Percentiles rank a stretch among this genome's conserved stretches.
These are phyloP conservation scores for Neurospora intermedia DNA, from an alignment of 495 filamentous ascomycete genomes.

Conservation along the genomic window DNA sequence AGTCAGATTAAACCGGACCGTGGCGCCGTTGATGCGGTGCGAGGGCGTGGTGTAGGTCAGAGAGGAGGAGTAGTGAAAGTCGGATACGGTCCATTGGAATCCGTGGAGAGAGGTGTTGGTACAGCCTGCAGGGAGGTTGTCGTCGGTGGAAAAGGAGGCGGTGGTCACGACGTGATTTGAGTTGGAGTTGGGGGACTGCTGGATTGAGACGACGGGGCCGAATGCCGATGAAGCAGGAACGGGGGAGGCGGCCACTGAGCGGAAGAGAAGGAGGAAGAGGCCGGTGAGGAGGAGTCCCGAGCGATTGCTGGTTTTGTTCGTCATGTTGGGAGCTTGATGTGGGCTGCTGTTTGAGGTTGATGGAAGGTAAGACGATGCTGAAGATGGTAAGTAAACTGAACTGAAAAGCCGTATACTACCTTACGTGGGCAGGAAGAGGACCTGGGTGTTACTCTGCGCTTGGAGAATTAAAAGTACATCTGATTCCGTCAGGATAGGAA, in stretches of 20 bases:
- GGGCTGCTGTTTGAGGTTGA: neutral
- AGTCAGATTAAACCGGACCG: constrained; percentile 8
- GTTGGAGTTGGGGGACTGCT: neutral
- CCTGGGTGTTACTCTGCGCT: neutral
- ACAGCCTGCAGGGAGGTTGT: neutral
- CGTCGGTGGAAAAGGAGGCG: neutral
- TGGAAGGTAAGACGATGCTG: neutral
- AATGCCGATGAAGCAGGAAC: neutral
- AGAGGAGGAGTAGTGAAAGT: constrained; percentile 8
- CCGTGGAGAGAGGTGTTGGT: neutral
- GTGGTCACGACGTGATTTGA: neutral
- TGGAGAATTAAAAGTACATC: neutral
- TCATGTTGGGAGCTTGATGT: neutral
- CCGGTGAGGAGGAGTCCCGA: neutral
- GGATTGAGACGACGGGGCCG: neutral
- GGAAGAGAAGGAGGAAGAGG: neutral
- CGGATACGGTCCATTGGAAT: constrained; percentile 2
- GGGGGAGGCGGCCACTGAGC: neutral
- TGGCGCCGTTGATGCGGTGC: constrained; percentile 4
- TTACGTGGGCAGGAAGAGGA: neutral
- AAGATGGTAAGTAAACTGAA: neutral
- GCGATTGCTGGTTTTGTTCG: neutral
- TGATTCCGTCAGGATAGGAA: neutral
- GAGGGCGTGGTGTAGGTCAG: constrained; percentile 4
- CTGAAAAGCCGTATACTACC: neutral